Percentiles rank a stretch among this genome's conserved stretches.
These are phyloP conservation scores for Penicillium paradoxum DNA, from an alignment of 495 filamentous ascomycete species.

Conservation along the genomic window DNA sequence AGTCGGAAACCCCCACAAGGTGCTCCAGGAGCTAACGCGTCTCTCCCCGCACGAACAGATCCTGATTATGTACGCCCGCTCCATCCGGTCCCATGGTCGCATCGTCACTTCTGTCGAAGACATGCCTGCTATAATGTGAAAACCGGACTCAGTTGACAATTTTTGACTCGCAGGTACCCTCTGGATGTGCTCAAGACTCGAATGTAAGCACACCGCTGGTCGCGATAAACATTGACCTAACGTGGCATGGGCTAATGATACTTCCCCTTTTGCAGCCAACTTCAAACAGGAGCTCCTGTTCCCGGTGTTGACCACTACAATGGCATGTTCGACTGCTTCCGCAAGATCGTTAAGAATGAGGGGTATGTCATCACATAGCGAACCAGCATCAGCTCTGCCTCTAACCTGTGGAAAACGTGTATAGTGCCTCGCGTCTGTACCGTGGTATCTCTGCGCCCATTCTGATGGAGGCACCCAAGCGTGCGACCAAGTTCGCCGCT, in stretches of 20 bases:
- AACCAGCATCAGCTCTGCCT: not conserved
- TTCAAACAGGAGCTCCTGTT: slow-evolving; percentile 64
- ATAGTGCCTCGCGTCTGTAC: slow-evolving; percentile 81
- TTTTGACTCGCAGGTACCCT: slow-evolving; percentile 70
- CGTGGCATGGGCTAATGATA: slow-evolving; percentile 10
- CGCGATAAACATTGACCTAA: slow-evolving; percentile 11
- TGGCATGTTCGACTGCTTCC: slow-evolving; percentile 96
- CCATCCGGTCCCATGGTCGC: not conserved
- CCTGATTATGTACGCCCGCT: slow-evolving; percentile 68
- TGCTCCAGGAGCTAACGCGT: slow-evolving; percentile 19
- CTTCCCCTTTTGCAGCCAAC: slow-evolving; percentile 54
- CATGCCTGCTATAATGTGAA: not conserved
- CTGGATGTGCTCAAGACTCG: slow-evolving; percentile 97
- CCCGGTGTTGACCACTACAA: slow-evolving; percentile 77
- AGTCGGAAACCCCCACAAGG: not conserved
- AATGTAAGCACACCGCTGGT: slow-evolving; percentile 58
- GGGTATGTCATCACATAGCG: slow-evolving; percentile 53
- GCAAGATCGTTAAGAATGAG: slow-evolving; percentile 91
- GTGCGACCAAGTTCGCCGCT: slow-evolving; percentile 96
- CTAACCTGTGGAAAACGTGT: slow-evolving; percentile 5
- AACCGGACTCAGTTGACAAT: slow-evolving; percentile 12
- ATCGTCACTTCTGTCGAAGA: not conserved
- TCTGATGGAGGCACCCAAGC: slow-evolving; percentile 97
- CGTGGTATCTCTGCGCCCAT: slow-evolving; percentile 95
- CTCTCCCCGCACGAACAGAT: slow-evolving; percentile 55